These are phyloP conservation scores for Mucor circinelloides DNA, from an alignment of 371 early-diverging fungal species.

Conservation along the genomic window DNA sequence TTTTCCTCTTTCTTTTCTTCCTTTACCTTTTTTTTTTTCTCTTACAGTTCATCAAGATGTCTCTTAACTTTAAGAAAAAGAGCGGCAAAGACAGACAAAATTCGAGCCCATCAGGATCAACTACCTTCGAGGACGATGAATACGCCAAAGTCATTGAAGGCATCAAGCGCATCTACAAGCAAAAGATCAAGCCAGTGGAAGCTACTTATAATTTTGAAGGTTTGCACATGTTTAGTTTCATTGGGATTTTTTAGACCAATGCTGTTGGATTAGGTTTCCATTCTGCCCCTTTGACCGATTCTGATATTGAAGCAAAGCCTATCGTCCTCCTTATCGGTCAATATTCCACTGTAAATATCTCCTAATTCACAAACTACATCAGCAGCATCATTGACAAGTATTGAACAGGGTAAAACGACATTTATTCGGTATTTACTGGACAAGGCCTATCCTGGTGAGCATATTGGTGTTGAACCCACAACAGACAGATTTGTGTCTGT, in stretches of 20 bases:
- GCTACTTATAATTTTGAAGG: conserved; percentile 78
- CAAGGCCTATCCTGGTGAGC: conserved; percentile 83
- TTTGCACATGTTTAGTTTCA: background rate
- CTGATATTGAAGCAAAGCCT: conserved; percentile 85
- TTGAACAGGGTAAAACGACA: conserved; percentile 76
- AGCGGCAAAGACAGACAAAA: conserved; percentile 6
- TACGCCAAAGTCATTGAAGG: conserved; percentile 67
- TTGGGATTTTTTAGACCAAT: background rate
- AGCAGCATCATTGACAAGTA: background rate
- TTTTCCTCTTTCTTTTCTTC: background rate
- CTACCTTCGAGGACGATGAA: conserved; percentile 40
- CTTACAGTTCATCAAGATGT: background rate
- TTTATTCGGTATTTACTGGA: conserved; percentile 84
- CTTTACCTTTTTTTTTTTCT: background rate
- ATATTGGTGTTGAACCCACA: conserved; percentile 89
- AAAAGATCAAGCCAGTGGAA: conserved; percentile 77
- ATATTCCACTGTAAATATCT: conserved; percentile 68
- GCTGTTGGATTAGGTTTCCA: conserved; percentile 58
- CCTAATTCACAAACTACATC: background rate
- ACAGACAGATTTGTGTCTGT: conserved; percentile 89
- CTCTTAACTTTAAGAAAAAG: conserved; percentile 12
- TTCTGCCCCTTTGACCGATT: conserved; percentile 75
- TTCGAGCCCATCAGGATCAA: conserved; percentile 2
- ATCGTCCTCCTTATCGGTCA: conserved; percentile 86
- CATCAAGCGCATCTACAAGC: conserved; percentile 68